Evolutionary conservation across 176 grass and related monocot species (phyloP).

Genomic region (Eleusine coracana): DNA sequence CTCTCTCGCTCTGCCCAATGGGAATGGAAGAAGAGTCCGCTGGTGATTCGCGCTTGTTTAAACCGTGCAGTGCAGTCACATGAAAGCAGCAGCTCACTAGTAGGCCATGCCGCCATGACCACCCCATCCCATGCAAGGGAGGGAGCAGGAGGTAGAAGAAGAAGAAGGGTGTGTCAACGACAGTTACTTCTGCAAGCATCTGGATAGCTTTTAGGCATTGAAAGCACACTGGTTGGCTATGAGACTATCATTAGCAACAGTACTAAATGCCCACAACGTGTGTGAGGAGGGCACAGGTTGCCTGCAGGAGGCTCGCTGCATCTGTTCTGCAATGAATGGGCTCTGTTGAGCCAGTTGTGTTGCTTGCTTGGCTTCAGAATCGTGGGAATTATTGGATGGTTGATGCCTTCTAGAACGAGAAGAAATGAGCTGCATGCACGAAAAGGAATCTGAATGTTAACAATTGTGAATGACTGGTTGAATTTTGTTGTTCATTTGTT

Average conservation of each 20-base stretch:
- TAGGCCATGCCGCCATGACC: neutral
- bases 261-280: neutral
- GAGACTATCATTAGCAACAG: neutral
- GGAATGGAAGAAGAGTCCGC: neutral
- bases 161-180: neutral
- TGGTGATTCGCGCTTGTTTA: neutral
- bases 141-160: neutral
- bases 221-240: neutral
- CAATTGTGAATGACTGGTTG: neutral
- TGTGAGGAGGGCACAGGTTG: neutral
- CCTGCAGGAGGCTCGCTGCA: conserved; percentile 4
- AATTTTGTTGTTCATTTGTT: neutral
- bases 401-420: neutral
- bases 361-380: conserved; percentile 9
- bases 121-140: neutral
- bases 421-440: neutral
- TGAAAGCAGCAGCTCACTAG: conserved; percentile 28
- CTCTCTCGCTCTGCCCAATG: conserved; percentile 10
- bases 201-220: neutral
- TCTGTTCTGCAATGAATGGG: conserved; percentile 18
- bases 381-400: neutral
- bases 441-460: conserved; percentile 13
- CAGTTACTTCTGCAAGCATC: conserved; percentile 25
- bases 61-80: neutral
- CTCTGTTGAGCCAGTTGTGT: conserved; percentile 7